Percentiles rank a stretch among this genome's conserved stretches.
Conservation (phyloP, 2,329 filamentous ascomycete species). For the Fusarium aywerte region DNA sequence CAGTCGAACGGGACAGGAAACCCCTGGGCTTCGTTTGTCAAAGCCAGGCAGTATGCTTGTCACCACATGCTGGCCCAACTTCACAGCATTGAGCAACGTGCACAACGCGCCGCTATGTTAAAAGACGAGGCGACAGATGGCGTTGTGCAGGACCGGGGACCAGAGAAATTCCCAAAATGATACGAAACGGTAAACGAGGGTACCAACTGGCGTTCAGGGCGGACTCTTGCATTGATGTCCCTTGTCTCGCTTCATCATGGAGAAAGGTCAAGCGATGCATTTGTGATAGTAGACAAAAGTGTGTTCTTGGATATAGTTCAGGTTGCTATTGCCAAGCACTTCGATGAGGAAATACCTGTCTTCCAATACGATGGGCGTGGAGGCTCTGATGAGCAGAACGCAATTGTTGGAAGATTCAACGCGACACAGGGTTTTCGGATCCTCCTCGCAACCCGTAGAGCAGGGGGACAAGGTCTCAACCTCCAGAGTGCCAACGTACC, state of each 20-base stretch:
- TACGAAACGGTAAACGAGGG: neutral
- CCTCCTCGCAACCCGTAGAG: neutral
- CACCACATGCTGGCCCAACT: neutral
- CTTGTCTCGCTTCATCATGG: neutral
- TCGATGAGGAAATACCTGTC: neutral
- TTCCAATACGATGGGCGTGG: neutral
- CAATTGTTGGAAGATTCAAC: neutral
- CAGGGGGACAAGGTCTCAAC: neutral
- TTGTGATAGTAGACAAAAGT: neutral
- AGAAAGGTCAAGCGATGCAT: neutral
- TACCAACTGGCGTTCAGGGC: neutral
- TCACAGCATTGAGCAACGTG: neutral
- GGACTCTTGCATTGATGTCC: neutral
- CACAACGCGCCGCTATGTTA: neutral
- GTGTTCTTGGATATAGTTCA: neutral
- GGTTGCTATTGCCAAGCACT: neutral
- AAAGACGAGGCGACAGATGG: neutral
- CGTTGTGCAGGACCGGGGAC: neutral
- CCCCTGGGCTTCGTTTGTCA: neutral
- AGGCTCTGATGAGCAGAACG: neutral
- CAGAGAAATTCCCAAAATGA: neutral
- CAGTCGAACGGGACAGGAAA: no score
- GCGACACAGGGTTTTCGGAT: neutral
- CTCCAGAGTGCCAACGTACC: neutral
- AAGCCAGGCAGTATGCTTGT: neutral